Evolutionary conservation across 116 monocot genomes (phyloP).

Genomic region (Zostera marina): DNA sequence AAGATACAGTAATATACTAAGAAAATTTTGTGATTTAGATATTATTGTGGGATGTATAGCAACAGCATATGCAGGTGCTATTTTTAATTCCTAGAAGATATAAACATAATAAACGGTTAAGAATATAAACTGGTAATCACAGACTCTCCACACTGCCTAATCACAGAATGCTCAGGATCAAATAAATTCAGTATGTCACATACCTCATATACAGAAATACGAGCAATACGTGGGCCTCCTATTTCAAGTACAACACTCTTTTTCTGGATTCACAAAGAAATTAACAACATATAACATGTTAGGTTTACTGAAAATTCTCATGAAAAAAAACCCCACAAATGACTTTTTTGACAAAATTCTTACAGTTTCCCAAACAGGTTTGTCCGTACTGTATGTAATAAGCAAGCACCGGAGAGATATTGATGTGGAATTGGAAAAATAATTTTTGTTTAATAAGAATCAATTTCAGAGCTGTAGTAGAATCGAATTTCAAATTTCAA

Average conservation of each 20-base stretch:
- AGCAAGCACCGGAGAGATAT: not conserved
- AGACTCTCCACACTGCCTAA: too few species aligned
- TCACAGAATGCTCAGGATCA: not conserved
- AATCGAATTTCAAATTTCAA: not conserved
- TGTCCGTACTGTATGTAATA: conserved; percentile 41
- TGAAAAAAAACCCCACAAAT: too few species aligned
- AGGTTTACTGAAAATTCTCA: not conserved
- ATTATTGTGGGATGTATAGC: too few species aligned
- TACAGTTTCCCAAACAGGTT: conserved; percentile 78
- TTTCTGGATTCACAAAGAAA: conserved; percentile 25
- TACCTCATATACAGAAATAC: conserved; percentile 91
- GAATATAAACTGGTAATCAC: too few species aligned
- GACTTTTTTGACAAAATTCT: not conserved
- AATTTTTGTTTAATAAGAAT: not conserved
- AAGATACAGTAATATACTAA: too few species aligned
- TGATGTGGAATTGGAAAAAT: not conserved
- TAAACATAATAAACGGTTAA: too few species aligned
- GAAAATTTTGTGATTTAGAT: too few species aligned
- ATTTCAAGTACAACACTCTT: conserved; percentile 83
- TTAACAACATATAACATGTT: not conserved
- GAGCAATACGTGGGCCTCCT: conserved; percentile 75
- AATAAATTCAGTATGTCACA: not conserved
- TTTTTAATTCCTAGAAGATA: too few species aligned
- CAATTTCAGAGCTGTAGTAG: not conserved
- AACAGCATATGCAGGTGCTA: too few species aligned